Evolutionary conservation across 148 eudicot species (phyloP).

Genomic region (Cornus controversa): DNA sequence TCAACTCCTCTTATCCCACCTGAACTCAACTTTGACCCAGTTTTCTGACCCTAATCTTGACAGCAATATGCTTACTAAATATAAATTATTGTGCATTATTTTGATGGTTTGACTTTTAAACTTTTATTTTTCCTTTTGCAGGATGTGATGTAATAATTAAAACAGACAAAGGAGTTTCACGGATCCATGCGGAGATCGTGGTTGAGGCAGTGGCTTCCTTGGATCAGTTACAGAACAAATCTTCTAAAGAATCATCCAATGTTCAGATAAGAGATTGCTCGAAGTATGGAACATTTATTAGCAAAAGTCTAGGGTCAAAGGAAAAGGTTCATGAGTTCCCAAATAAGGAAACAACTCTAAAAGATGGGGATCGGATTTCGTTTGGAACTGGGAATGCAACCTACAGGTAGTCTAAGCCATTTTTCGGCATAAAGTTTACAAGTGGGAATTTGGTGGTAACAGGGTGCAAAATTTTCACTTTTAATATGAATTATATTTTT

Average conservation of each 20-base stretch:
- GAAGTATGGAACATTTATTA: constrained; percentile 82
- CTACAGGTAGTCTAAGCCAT: constrained; percentile 56
- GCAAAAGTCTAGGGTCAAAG: constrained; percentile 34
- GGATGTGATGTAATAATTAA: constrained; percentile 81
- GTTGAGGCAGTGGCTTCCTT: constrained; percentile 64
- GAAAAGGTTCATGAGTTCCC: constrained; percentile 82
- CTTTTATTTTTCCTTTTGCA: constrained; percentile 24
- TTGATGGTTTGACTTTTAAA: background rate
- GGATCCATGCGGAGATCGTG: constrained; percentile 85
- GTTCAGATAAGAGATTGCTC: constrained; percentile 86
- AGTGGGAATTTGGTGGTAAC: background rate
- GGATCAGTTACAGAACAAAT: constrained; percentile 31
- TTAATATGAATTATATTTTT: no score
- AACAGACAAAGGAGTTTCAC: constrained; percentile 90
- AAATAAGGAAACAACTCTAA: constrained; percentile 55
- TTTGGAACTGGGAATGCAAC: constrained; percentile 90
- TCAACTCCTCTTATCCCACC: no score
- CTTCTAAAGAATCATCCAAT: constrained; percentile 39
- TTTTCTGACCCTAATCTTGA: no score
- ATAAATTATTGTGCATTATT: background rate
- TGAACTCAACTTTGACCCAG: no score
- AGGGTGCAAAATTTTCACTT: background rate
- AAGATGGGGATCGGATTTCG: constrained; percentile 74
- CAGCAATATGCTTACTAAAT: no score
- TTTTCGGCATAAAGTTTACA: background rate